Base-by-base conservation (phyloP, 2,329 filamentous ascomycete species). In the Fulvia fulva region DNA sequence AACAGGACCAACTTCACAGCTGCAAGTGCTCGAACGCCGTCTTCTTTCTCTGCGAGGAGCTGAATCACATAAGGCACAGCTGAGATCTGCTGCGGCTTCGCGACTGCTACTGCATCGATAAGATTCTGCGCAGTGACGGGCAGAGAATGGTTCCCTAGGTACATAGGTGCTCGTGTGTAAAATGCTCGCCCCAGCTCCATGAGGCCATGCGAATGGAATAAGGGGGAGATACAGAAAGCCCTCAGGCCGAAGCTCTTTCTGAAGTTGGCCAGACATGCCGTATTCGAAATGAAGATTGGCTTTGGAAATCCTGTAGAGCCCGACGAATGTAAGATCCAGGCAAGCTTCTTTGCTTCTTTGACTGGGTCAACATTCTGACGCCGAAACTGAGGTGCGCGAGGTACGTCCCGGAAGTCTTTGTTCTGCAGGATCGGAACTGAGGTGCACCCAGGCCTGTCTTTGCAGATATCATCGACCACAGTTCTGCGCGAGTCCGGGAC, bases 11-110 rank as follows among this genome's bases (percentile, higher is more conserved):
- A 56, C 12, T 68, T 64, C 7, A 67, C 59, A 21, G 56, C 60
- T 3, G 67, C 67, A 14, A 74, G 59, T 14, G 63, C 59, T 22
- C 63, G 53, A 16, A 72, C 64, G 23, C 85, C 86, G 19, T 80
- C 77, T 0, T 81, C 73, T 0, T 79, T 78, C 66, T 88, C 86
- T 0, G 80, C 80, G 1, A 88, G 74, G 0, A 89, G 72, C 65
- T 88, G 87, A 19, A 89, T 69, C 0, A 83, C 80, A 62, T 87
- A 88, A 0, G 86, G 86, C 0, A 88, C 86, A 12, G 65, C 67
- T 2, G 77, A 80, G 57, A 86, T 80, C 30, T 88, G 80, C 54
- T 87, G 63, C 78, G 67, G 70, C 55, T 65, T 68, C 26, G 68
- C 65, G 3, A 67, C 60, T n/a, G 59, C 53, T 47, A 73, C 58